Evolutionary conservation across 129 eudicot genomes (phyloP), one percentile per base, ranked within the genome.

Genomic region (Artemisia argyi): DNA sequence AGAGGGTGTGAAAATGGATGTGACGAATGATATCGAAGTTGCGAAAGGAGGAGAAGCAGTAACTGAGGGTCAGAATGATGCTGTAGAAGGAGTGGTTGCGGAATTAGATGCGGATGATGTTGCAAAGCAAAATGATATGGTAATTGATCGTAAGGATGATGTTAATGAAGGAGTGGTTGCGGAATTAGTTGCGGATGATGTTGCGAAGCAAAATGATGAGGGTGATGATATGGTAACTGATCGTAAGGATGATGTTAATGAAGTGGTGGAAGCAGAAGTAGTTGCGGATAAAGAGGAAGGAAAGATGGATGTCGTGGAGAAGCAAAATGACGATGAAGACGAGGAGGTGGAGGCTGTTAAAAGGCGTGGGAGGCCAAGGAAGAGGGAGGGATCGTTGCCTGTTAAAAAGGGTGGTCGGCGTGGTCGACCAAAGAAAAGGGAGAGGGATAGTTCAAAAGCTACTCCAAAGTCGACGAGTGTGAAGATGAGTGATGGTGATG

Each of bases 211-310:
- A 58, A 30, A 30, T 49, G 70, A 30, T 19, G 75, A 60, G 28
- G 18, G 1, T 9, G 70, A 59, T 49, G 77, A 77, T 39, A 71
- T 28, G 50, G 64, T 44, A 72, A 35, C 59, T 16, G 81, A 61
- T 44, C 50, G 63, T 61, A 53, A 71, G 63, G 30, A n/a, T 63
- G 73, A 55, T 22, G 57, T 11, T 13, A 11, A 22, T 3, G 8
- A 71, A 22, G 19, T 46, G 4, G 75, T 39, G 59, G 46, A 44
- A 35, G 71, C 20, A 0, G 65, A 64, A 78, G 20, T 12, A 13
- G 47, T 47, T 61, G 66, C 62, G 68, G 81, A 51, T 57, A 73
- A 67, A 51, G 83, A 72, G 62, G 55, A 65, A 17, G 39, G 8
- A 5, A 30, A 39, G n/a, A 4, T 7, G 2, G 65, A 22, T 20